phyloP scores from a whole-genome alignment of 2,329 filamentous ascomycete genomes.

The Xenoacremonium recifei region DNA sequence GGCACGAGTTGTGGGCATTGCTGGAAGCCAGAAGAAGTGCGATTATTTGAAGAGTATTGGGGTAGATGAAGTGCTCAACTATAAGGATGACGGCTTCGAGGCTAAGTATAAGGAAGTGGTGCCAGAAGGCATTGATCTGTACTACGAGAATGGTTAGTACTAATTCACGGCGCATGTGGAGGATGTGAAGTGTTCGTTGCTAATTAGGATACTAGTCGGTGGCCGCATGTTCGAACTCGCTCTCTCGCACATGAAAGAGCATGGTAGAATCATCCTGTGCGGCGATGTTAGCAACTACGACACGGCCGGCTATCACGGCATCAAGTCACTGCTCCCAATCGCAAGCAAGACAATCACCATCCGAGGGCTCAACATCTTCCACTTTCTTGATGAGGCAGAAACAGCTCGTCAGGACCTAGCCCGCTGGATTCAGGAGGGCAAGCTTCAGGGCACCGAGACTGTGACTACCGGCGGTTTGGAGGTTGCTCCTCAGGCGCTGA shows the following conservation, averaged over 20 bases:
- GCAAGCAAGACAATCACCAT: constrained; percentile 54
- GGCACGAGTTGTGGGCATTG: constrained; percentile 4
- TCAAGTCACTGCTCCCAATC: constrained; percentile 43
- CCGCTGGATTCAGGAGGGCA: constrained; percentile 66
- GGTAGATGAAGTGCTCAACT: background rate
- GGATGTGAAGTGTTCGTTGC: background rate
- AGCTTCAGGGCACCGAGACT: constrained; percentile 67
- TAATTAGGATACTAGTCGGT: constrained; percentile 41
- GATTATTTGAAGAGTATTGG: background rate
- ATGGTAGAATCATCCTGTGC: constrained; percentile 66
- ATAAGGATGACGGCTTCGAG: background rate
- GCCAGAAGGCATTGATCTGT: background rate
- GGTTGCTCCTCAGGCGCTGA: constrained; percentile 58
- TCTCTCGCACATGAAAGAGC: constrained; percentile 55
- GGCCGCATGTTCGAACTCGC: constrained; percentile 66
- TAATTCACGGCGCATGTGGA: background rate
- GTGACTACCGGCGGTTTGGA: constrained; percentile 64
- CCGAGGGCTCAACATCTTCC: constrained; percentile 70
- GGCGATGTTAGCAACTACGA: constrained; percentile 69
- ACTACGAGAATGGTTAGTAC: background rate
- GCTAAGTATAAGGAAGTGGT: background rate
- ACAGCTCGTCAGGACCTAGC: constrained; percentile 58
- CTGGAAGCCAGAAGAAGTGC: background rate
- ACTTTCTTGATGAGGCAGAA: constrained; percentile 57
- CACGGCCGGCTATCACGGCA: constrained; percentile 49